phyloP scores from a whole-genome alignment of 441 rosid genomes.

The Hypseocharis bilobata region DNA sequence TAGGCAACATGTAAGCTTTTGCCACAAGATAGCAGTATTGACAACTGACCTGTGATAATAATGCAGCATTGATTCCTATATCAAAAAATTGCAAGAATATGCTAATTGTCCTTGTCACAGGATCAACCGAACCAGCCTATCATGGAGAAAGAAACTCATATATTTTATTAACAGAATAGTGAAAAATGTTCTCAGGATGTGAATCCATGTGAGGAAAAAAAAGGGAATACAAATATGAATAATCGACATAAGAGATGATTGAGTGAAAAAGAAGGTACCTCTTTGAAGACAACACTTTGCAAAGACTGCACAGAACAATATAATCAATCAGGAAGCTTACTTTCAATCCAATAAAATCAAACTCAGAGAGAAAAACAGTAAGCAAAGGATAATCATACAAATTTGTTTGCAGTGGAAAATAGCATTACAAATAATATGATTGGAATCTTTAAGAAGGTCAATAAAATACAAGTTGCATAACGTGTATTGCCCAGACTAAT shows the following conservation, averaged over 20 bases:
- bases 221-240: too few relatives aligned
- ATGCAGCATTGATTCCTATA: constrained; percentile 83
- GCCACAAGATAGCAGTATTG: neutral
- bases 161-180: constrained; percentile 6
- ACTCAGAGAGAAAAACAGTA: neutral
- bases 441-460: too few relatives aligned
- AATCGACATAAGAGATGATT: too few relatives aligned
- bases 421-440: too few relatives aligned
- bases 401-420: too few relatives aligned
- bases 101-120: constrained; percentile 86
- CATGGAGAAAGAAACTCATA: constrained; percentile 23
- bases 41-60: constrained; percentile 76
- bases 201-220: neutral
- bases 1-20: neutral
- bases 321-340: constrained; percentile 25
- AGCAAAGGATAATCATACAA: too few relatives aligned
- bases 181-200: constrained; percentile 8
- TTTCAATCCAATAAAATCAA: neutral
- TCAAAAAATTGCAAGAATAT: constrained; percentile 93
- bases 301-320: constrained; percentile 68
- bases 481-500: neutral
- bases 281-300: constrained; percentile 97
- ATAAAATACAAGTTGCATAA: neutral
- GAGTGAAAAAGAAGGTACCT: constrained; percentile 40
- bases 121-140: constrained; percentile 97